phyloP scores from a whole-genome alignment of 345 rosid genomes.

The Salix suchowensis region DNA sequence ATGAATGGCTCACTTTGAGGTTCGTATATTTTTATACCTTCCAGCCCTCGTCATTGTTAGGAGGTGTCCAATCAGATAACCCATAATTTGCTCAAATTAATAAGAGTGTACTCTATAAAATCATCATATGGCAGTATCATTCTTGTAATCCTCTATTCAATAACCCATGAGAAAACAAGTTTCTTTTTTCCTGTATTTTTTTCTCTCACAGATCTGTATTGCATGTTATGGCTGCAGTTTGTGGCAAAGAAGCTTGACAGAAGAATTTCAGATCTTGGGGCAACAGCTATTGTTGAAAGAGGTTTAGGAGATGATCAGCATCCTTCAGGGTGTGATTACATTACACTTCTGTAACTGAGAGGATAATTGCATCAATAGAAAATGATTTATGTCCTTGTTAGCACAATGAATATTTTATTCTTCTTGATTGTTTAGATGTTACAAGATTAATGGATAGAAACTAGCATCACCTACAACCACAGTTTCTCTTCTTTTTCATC shows the following conservation, averaged over 20 bases:
- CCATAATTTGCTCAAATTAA: background rate
- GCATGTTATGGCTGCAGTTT: conserved; percentile 54
- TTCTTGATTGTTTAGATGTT: too few species aligned
- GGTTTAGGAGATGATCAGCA: conserved; percentile 97
- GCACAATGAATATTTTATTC: too few species aligned
- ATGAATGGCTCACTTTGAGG: background rate
- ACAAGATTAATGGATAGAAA: too few species aligned
- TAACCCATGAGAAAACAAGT: background rate
- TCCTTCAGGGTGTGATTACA: conserved; percentile 78
- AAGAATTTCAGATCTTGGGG: conserved; percentile 86
- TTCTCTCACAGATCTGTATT: background rate
- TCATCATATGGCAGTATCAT: background rate
- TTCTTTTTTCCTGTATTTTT: background rate
- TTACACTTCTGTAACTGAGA: background rate
- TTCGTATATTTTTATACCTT: background rate
- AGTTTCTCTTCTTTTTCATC: too few species aligned
- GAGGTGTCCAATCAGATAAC: background rate
- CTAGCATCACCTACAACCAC: too few species aligned
- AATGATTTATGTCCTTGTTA: too few species aligned
- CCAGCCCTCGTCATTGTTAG: background rate
- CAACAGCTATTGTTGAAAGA: conserved; percentile 55
- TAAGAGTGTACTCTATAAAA: background rate
- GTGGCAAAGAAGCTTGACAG: conserved; percentile 93
- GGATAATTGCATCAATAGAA: too few species aligned
- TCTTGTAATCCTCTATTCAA: background rate